Conservation (phyloP, 192 early-diverging fungal species). For the Gonapodya sp. region DNA sequence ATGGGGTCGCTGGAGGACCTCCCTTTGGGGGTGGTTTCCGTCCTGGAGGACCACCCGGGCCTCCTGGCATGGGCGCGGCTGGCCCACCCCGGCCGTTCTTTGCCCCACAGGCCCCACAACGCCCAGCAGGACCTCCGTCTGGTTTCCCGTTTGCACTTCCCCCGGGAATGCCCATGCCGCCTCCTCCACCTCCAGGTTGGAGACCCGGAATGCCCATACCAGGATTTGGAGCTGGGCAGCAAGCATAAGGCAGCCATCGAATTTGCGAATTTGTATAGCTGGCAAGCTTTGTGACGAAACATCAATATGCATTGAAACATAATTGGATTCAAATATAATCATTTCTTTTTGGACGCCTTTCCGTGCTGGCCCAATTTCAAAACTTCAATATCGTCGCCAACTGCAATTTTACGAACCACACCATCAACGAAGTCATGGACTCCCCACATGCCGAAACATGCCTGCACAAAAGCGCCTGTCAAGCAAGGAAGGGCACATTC, state of each 20-base stretch:
- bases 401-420: neutral
- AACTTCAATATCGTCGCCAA: slow-evolving; percentile 6
- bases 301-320: neutral
- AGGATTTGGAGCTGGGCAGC: neutral
- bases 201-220: neutral
- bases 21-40: too few relatives aligned
- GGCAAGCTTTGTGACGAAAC: neutral
- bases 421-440: neutral
- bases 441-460: neutral
- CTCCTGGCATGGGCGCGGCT: too few relatives aligned
- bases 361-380: neutral
- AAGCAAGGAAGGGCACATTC: neutral
- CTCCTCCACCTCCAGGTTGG: neutral
- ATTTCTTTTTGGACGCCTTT: neutral
- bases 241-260: too few relatives aligned
- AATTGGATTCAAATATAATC: neutral
- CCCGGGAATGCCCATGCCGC: neutral
- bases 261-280: too few relatives aligned
- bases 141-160: neutral
- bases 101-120: neutral
- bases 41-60: too few relatives aligned
- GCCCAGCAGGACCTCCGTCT: neutral
- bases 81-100: neutral
- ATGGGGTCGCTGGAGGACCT: too few relatives aligned
- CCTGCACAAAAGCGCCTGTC: neutral